These are phyloP conservation scores for Eruca vesicaria DNA, from an alignment of 441 rosid species.

Conservation along the genomic window DNA sequence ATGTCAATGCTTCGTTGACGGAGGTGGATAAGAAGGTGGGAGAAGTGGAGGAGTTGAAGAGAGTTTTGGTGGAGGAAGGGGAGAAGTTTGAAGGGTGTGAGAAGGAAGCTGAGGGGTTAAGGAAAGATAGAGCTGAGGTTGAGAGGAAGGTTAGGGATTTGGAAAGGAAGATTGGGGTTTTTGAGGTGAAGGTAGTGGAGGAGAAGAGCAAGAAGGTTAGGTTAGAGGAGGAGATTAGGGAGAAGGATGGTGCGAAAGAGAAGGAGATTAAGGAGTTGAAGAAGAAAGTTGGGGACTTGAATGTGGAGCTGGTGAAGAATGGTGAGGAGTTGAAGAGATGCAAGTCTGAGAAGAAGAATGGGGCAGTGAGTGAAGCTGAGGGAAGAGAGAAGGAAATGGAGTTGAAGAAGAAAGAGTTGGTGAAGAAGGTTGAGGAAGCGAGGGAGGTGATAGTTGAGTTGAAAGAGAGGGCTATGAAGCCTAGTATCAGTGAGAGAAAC, in stretches of 20 bases:
- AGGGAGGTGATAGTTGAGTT: constrained; percentile 35
- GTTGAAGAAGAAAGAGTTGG: constrained; percentile 37
- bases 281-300: constrained; percentile 47
- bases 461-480: constrained; percentile 41
- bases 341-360: constrained; percentile 39
- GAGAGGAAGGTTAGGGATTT: constrained; percentile 64
- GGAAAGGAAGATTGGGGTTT: constrained; percentile 60
- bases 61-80: constrained; percentile 44
- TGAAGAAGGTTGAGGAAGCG: constrained; percentile 47
- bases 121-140: constrained; percentile 50
- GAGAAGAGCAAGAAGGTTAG: constrained; percentile 61
- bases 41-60: constrained; percentile 49
- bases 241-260: constrained; percentile 51
- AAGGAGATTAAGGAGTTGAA: constrained; percentile 38
- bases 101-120: constrained; percentile 50
- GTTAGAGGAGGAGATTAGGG: constrained; percentile 60
- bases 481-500: constrained; percentile 28
- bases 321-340: constrained; percentile 17
- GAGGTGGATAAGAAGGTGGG: constrained; percentile 48
- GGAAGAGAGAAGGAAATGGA: constrained; percentile 43
- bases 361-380: constrained; percentile 31
- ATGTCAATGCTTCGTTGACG: constrained; percentile 46
- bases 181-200: constrained; percentile 55
- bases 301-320: constrained; percentile 34
- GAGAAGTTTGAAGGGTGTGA: constrained; percentile 42